Percentiles rank a stretch among this genome's conserved stretches.
Conservation (phyloP, 176 grass and related monocot species). For the Eleusine indica region DNA sequence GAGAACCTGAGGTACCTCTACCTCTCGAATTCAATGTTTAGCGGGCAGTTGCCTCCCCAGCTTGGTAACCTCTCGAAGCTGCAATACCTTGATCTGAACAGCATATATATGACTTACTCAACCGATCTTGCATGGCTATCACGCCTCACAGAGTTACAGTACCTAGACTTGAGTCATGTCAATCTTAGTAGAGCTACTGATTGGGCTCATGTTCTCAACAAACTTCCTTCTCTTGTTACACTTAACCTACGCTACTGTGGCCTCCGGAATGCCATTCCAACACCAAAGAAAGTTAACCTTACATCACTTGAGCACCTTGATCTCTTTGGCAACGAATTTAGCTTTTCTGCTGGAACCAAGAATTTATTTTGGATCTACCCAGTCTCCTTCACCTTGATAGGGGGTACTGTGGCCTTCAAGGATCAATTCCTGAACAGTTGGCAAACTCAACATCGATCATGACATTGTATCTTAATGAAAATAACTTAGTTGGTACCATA, state of each 20-base stretch:
- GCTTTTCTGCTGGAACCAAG: conserved; percentile 15
- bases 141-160: background rate
- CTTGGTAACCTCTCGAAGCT: conserved; percentile 49
- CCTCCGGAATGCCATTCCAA: background rate
- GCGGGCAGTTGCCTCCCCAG: conserved; percentile 20
- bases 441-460: conserved; percentile 28
- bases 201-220: conserved; percentile 40
- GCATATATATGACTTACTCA: accelerated
- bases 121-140: conserved; percentile 36
- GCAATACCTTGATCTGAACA: conserved; percentile 20
- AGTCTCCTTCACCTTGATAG: background rate
- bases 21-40: background rate
- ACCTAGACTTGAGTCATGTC: background rate
- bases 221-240: background rate
- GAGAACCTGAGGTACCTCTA: conserved; percentile 8
- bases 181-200: background rate
- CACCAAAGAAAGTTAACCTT: conserved; percentile 21
- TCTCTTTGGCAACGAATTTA: background rate
- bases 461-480: background rate
- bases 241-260: background rate
- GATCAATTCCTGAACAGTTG: background rate
- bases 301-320: conserved; percentile 25
- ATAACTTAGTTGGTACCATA: conserved; percentile 11
- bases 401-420: background rate
- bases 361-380: conserved; percentile 31